A percentile compares a stretch with the other conserved stretches of the same genome.
These are phyloP conservation scores for Coniochaeta sp. DNA, from an alignment of 2,329 filamentous ascomycete genomes.

Conservation along the genomic window DNA sequence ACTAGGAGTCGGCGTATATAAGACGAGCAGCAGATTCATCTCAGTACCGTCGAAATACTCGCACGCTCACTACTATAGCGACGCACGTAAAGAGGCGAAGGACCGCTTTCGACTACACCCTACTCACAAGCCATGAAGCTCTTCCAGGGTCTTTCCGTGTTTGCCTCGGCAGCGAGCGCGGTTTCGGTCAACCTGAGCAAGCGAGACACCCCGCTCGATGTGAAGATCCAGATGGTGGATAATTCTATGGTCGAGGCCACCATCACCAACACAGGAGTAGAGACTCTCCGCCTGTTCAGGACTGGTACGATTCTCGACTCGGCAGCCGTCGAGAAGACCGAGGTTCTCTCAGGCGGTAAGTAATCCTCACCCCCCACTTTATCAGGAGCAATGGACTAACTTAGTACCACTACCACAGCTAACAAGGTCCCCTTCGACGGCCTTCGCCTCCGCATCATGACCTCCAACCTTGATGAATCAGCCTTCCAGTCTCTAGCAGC, in stretches of 20 bases:
- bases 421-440: conserved; percentile 41
- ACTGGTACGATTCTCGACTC: conserved; percentile 45
- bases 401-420: conserved; percentile 17
- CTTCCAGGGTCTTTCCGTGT: conserved; percentile 22
- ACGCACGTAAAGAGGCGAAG: neutral
- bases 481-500: conserved; percentile 42
- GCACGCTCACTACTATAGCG: neutral
- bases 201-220: conserved; percentile 32
- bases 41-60: neutral
- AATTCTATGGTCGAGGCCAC: conserved; percentile 46
- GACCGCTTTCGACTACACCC: no score
- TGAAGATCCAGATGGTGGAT: conserved; percentile 37
- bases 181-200: conserved; percentile 23
- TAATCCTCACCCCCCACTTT: conserved; percentile 22
- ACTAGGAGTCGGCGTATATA: neutral
- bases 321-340: conserved; percentile 44
- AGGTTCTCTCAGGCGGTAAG: conserved; percentile 39
- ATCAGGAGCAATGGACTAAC: conserved; percentile 24
- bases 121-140: conserved; percentile 26
- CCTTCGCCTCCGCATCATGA: conserved; percentile 40
- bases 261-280: conserved; percentile 44
- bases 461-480: conserved; percentile 32
- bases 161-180: conserved; percentile 27
- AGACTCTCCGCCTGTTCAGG: conserved; percentile 42
- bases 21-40: neutral